A percentile compares a stretch with the other conserved stretches of the same genome.
phyloP scores from a whole-genome alignment of 2,329 filamentous ascomycete species.

The Sphaerulina musiva region DNA sequence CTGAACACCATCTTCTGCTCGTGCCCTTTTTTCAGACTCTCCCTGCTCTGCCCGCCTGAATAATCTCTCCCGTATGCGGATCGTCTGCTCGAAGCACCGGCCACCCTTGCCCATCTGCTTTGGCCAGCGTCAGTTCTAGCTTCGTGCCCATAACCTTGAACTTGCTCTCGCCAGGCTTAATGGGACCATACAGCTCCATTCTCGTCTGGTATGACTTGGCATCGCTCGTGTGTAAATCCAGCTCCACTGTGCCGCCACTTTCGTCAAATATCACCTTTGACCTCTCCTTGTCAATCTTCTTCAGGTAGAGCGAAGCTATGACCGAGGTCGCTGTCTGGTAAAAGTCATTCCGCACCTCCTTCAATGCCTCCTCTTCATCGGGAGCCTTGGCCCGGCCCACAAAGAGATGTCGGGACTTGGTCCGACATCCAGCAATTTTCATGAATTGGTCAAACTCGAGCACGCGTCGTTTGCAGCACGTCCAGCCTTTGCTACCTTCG shows the following conservation, averaged over 20 bases:
- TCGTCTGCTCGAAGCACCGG: slow-evolving; percentile 78
- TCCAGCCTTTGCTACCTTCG: slow-evolving; percentile 96
- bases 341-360: slow-evolving; percentile 83
- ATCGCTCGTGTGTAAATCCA: slow-evolving; percentile 83
- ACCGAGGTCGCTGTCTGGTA: slow-evolving; percentile 84
- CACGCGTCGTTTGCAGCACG: slow-evolving; percentile 89
- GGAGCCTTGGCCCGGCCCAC: slow-evolving; percentile 59
- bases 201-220: slow-evolving; percentile 71
- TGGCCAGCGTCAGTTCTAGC: slow-evolving; percentile 68
- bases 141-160: slow-evolving; percentile 86
- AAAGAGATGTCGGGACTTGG: slow-evolving; percentile 76
- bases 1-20: background rate
- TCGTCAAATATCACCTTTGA: slow-evolving; percentile 65
- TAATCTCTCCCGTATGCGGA: slow-evolving; percentile 65
- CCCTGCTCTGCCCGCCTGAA: slow-evolving; percentile 80
- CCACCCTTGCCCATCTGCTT: slow-evolving; percentile 74
- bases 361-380: slow-evolving; percentile 65
- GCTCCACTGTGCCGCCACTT: slow-evolving; percentile 51
- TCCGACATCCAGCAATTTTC: slow-evolving; percentile 86
- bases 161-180: slow-evolving; percentile 67
- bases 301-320: slow-evolving; percentile 88
- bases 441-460: slow-evolving; percentile 97
- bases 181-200: slow-evolving; percentile 68
- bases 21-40: slow-evolving; percentile 33
- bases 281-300: slow-evolving; percentile 84